Evolutionary conservation across 1,284 basidiomycete species (phyloP), one percentile per base, ranked within the genome.

Genomic region (Tilletia indica): DNA sequence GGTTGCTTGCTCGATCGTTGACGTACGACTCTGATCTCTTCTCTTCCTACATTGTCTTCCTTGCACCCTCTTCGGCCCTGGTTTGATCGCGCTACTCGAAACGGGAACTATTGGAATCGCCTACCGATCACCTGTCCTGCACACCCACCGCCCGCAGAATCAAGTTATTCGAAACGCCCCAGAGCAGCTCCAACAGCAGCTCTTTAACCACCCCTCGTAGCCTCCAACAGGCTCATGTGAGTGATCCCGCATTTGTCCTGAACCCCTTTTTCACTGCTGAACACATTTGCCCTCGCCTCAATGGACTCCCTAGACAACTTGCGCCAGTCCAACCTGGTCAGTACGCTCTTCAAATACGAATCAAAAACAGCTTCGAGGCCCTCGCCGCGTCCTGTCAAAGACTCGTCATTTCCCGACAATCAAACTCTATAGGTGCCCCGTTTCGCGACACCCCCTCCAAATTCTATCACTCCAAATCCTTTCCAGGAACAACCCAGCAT

Each of bases 161-260:
- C 51, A 54, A 21, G 8, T 54, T n/a, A 54, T 31, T 63, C 36
- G 8, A 16, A 63, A 31, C 25, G 14, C 58, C 58, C 21, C 58
- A 16, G 58, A 63, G 58, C 58, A 34, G 21, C 58, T 63, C 58
- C 58, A 63, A 63, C 58, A 63, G 58, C 36, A 63, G 58, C 58
- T 63, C 58, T 16, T 63, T 19, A 54, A 11, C 8, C 8, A 6
- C 25, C 58, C 58, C 36, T 36, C 34, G 34, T 31, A 63, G 58
- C 58, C 58, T 63, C 58, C 58, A 63, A 63, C 58, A 63, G 58
- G 58, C 58, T 63, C 51, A 63, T 36, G 58, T 63, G 58, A 63
- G 58, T 63, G 9, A 54, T 54, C 3, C 4, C 19, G 51, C 19
- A 1, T 54, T n/a, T 8, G 14, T n/a, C n/a, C 14, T 14, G 14